Evolutionary conservation across 441 rosid genomes (phyloP).

Genomic region (Capsella rubella): DNA sequence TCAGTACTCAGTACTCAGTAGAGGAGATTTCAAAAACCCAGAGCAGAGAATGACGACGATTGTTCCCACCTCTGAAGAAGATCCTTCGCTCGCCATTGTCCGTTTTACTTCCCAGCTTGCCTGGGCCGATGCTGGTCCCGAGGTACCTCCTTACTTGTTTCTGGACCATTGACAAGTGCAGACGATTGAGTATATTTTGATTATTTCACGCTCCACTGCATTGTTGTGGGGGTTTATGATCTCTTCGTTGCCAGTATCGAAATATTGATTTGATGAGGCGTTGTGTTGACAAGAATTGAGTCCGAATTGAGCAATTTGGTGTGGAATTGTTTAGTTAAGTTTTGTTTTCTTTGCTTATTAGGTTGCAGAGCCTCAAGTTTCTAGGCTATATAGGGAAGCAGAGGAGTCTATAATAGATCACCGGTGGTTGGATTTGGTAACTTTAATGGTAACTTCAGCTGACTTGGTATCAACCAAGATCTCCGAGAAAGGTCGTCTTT

Average conservation of each 20-base stretch:
- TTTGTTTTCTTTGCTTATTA: conserved; percentile 34
- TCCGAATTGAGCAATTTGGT: not conserved
- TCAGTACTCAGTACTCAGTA: conserved; percentile 14
- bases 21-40: conserved; percentile 24
- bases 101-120: conserved; percentile 92
- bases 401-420: conserved; percentile 67
- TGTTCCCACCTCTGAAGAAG: conserved; percentile 94
- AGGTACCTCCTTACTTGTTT: conserved; percentile 51
- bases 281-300: not conserved
- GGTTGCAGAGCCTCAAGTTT: conserved; percentile 81
- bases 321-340: not conserved
- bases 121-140: conserved; percentile 99
- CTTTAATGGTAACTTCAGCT: conserved; percentile 89
- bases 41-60: conserved; percentile 68
- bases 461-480: conserved; percentile 86
- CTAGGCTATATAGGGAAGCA: conserved; percentile 79
- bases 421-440: conserved; percentile 84
- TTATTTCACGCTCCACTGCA: too few species aligned
- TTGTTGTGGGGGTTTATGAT: too few species aligned
- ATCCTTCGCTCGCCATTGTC: conserved; percentile 84
- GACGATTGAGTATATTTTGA: not conserved
- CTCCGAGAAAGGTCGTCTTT: conserved; percentile 77
- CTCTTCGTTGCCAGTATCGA: too few species aligned
- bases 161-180: not conserved
- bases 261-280: not conserved